Conservation (phyloP, 257 asterid species). For the Plantago elongata region DNA sequence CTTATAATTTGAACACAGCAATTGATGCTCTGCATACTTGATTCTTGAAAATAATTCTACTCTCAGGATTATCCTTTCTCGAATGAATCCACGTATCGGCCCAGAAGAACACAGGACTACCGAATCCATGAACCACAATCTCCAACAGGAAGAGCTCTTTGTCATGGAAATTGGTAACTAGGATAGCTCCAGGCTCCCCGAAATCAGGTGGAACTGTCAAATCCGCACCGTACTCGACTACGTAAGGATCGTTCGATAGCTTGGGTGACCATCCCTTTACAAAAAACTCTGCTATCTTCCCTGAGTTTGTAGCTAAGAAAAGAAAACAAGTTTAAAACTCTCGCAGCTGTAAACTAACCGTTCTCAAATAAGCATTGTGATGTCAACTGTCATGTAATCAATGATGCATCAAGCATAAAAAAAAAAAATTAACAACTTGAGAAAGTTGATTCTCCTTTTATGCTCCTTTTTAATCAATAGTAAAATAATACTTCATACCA, state of each 20-base stretch:
- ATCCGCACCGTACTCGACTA: slow-evolving; percentile 66
- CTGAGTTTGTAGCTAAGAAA: slow-evolving; percentile 49
- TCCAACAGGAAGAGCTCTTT: slow-evolving; percentile 75
- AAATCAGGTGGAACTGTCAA: slow-evolving; percentile 63
- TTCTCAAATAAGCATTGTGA: no score
- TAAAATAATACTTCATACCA: background rate
- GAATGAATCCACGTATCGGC: slow-evolving; percentile 93
- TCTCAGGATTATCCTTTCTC: slow-evolving; percentile 57
- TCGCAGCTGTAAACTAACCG: no score
- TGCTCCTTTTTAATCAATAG: background rate
- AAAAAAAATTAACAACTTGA: background rate
- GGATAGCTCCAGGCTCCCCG: slow-evolving; percentile 76
- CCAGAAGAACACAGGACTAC: slow-evolving; percentile 59
- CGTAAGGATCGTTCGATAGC: slow-evolving; percentile 47
- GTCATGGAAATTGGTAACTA: slow-evolving; percentile 68
- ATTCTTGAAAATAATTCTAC: slow-evolving; percentile 76
- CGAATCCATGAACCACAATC: slow-evolving; percentile 66
- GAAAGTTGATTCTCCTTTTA: background rate
- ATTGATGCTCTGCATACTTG: slow-evolving; percentile 34
- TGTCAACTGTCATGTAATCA: no score
- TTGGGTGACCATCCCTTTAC: slow-evolving; percentile 82
- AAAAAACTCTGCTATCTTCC: slow-evolving; percentile 59
- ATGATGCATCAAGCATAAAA: no score
- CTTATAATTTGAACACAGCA: no score
- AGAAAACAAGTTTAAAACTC: background rate